phyloP scores from a whole-genome alignment of 2,329 filamentous ascomycete genomes.

The Scortechinia acanthostroma region DNA sequence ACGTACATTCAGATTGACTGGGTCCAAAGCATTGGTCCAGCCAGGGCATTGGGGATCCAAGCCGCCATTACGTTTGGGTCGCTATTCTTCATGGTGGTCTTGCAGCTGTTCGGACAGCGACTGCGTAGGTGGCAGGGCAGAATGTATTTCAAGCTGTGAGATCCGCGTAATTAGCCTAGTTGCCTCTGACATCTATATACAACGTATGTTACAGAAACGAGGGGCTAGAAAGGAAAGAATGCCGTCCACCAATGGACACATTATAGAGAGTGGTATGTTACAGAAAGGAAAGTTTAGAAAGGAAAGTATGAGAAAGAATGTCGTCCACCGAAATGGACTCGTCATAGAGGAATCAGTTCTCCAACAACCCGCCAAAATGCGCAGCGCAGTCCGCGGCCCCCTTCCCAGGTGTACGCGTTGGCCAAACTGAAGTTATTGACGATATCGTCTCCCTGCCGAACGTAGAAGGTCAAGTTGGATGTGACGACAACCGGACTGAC shows the following conservation, averaged over 20 bases:
- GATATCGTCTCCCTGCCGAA: constrained; percentile 3
- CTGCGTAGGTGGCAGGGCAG: constrained; percentile 5
- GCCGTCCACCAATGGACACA: too few relatives aligned
- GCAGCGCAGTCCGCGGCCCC: constrained; percentile 10
- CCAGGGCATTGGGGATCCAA: constrained; percentile 6
- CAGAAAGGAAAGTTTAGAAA: too few relatives aligned
- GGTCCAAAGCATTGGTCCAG: constrained; percentile 4
- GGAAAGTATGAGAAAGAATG: too few relatives aligned
- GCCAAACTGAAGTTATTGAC: constrained; percentile 11
- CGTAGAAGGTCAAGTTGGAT: constrained; percentile 4
- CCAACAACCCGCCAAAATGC: constrained; percentile 10
- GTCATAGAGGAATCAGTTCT: neutral
- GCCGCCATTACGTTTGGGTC: constrained; percentile 5
- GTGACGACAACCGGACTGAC: constrained; percentile 4
- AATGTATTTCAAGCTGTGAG: constrained; percentile 4
- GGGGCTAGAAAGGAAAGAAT: too few relatives aligned
- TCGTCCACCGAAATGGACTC: too few relatives aligned
- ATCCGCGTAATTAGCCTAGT: too few relatives aligned
- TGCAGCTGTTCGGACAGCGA: constrained; percentile 6
- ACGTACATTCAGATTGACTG: constrained; percentile 7
- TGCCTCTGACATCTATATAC: too few relatives aligned
- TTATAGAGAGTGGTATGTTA: too few relatives aligned
- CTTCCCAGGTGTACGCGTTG: constrained; percentile 11
- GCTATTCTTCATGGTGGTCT: constrained; percentile 5
- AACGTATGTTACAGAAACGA: too few relatives aligned